Evolutionary conservation across 2,329 filamentous ascomycete species (phyloP).

Genomic region (Botryosphaeria dothidea): DNA sequence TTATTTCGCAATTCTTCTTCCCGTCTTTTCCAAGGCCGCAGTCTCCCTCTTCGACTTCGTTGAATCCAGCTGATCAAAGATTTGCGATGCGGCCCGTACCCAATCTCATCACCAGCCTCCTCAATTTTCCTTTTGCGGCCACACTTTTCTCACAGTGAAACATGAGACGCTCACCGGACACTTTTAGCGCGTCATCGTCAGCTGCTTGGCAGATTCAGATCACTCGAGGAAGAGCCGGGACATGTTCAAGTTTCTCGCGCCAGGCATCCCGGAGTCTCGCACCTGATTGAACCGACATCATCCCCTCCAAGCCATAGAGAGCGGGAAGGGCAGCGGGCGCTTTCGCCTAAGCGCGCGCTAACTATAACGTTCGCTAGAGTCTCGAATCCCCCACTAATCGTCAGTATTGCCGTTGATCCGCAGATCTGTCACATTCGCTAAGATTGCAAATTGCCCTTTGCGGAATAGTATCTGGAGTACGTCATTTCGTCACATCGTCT

Average conservation of each 20-base stretch:
- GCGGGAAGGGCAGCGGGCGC: neutral
- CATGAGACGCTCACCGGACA: neutral
- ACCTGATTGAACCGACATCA: neutral
- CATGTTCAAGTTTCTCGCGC: too few species aligned
- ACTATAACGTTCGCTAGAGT: neutral
- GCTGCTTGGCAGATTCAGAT: neutral
- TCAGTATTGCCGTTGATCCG: neutral
- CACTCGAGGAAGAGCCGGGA: too few species aligned
- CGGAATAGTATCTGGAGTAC: neutral
- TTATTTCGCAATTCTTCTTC: too few species aligned
- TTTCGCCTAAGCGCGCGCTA: neutral
- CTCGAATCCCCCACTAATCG: neutral
- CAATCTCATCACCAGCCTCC: neutral
- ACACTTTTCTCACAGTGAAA: neutral
- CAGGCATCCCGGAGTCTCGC: neutral
- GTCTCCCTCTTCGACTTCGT: neutral
- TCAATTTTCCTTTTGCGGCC: neutral
- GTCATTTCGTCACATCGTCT: neutral
- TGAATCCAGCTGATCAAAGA: neutral
- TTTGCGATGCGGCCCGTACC: neutral
- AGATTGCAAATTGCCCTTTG: neutral
- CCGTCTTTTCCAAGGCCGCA: too few species aligned
- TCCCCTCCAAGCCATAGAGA: neutral
- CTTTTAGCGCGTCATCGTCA: neutral
- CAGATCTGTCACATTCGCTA: slow-evolving; percentile 8